These are phyloP conservation scores for Sugiyamaella chiloensis DNA, from an alignment of 805 yeast species.

Conservation along the genomic window DNA sequence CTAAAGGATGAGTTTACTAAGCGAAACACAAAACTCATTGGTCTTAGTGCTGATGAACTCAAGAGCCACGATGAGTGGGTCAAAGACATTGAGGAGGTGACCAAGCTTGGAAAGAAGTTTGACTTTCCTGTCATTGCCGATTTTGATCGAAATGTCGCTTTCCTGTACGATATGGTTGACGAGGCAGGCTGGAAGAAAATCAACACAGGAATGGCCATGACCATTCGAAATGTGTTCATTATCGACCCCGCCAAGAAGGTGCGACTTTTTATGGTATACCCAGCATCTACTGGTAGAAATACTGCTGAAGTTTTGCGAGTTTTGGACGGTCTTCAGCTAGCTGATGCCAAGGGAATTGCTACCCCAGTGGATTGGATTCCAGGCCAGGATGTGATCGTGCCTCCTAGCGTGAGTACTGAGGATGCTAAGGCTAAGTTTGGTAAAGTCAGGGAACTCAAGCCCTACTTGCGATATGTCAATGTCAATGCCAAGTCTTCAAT, in stretches of 20 bases:
- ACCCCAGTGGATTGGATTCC: slow-evolving; percentile 90
- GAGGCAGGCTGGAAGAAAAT: slow-evolving; percentile 77
- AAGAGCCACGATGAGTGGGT: slow-evolving; percentile 83
- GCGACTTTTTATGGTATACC: slow-evolving; percentile 82
- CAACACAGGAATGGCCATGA: slow-evolving; percentile 69
- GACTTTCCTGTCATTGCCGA: slow-evolving; percentile 91
- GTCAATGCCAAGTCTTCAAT: slow-evolving; percentile 20
- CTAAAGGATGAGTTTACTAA: slow-evolving; percentile 84
- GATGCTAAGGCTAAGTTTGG: slow-evolving; percentile 82
- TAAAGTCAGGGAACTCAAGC: slow-evolving; percentile 79
- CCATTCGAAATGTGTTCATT: slow-evolving; percentile 88
- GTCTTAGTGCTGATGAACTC: slow-evolving; percentile 81
- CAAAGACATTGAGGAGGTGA: slow-evolving; percentile 83
- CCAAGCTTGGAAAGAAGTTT: slow-evolving; percentile 64
- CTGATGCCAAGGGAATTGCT: slow-evolving; percentile 74
- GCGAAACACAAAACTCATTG: slow-evolving; percentile 84
- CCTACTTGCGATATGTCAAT: slow-evolving; percentile 75
- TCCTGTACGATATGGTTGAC: slow-evolving; percentile 82
- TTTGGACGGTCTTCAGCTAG: slow-evolving; percentile 75
- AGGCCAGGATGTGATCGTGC: slow-evolving; percentile 90
- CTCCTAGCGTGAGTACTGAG: slow-evolving; percentile 77
- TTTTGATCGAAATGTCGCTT: slow-evolving; percentile 77
- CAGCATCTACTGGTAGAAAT: slow-evolving; percentile 94
- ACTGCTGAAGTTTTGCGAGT: slow-evolving; percentile 89
- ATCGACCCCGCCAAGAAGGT: slow-evolving; percentile 89